phyloP scores from a whole-genome alignment of 2,329 filamentous ascomycete genomes.

The Penicillium sp. region DNA sequence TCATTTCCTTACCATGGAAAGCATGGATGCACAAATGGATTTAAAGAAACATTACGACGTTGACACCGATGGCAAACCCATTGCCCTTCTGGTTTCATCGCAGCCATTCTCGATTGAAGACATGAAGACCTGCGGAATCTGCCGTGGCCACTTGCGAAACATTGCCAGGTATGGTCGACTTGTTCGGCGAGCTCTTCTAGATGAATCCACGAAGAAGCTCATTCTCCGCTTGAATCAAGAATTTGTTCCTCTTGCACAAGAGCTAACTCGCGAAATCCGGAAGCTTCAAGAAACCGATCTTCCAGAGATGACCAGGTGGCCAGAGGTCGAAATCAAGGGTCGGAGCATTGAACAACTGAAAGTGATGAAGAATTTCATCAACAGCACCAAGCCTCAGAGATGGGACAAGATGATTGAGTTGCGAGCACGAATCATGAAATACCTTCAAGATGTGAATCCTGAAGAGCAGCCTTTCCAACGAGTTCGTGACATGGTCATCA shows the following conservation, averaged over 20 bases:
- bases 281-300: background rate
- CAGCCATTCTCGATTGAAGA: slow-evolving; percentile 52
- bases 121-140: slow-evolving; percentile 58
- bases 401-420: slow-evolving; percentile 29
- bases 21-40: slow-evolving; percentile 61
- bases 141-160: slow-evolving; percentile 58
- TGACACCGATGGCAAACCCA: slow-evolving; percentile 25
- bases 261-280: slow-evolving; percentile 22
- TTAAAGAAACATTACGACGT: slow-evolving; percentile 42
- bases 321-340: slow-evolving; percentile 9
- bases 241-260: slow-evolving; percentile 43
- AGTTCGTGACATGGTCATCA: slow-evolving; percentile 37
- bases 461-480: slow-evolving; percentile 42
- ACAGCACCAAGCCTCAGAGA: slow-evolving; percentile 20
- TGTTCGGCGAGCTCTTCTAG: slow-evolving; percentile 59
- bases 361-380: slow-evolving; percentile 19
- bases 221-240: slow-evolving; percentile 53
- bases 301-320: background rate
- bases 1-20: slow-evolving; percentile 61
- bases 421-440: slow-evolving; percentile 30
- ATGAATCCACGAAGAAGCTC: slow-evolving; percentile 65
- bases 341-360: slow-evolving; percentile 26
- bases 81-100: slow-evolving; percentile 27
- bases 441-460: slow-evolving; percentile 32
- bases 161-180: slow-evolving; percentile 63